phyloP scores from a whole-genome alignment of 2,329 filamentous ascomycete genomes.

The Pseudogymnoascus sp. region DNA sequence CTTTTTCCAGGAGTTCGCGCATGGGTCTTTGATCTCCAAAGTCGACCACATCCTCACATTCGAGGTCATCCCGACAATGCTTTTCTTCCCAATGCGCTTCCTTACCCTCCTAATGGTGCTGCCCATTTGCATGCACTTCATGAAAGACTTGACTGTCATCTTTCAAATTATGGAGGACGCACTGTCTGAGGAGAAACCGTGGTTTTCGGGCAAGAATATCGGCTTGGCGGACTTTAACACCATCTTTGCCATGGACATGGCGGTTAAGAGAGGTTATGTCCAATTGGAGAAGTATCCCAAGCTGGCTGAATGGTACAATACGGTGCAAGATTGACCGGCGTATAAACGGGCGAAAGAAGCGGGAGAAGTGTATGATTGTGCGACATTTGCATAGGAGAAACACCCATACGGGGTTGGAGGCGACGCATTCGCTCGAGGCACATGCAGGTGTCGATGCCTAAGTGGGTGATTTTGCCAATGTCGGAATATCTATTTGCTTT shows the following conservation, averaged over 20 bases:
- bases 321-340: constrained; percentile 14
- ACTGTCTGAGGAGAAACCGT: constrained; percentile 22
- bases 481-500: background rate
- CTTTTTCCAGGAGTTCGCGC: constrained; percentile 24
- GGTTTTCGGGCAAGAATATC: constrained; percentile 16
- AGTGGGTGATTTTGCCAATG: background rate
- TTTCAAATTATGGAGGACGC: constrained; percentile 22
- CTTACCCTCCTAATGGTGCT: constrained; percentile 16
- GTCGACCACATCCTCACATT: constrained; percentile 18
- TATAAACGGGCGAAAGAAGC: constrained; percentile 17
- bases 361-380: constrained; percentile 16
- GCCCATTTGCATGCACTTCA: constrained; percentile 19
- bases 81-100: constrained; percentile 20
- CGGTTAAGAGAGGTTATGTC: constrained; percentile 14
- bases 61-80: constrained; percentile 17
- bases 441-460: background rate
- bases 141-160: constrained; percentile 15
- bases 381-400: background rate
- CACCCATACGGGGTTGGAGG: background rate
- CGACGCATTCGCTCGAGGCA: background rate
- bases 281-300: constrained; percentile 20
- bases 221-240: constrained; percentile 1
- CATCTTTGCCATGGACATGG: background rate
- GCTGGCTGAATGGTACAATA: constrained; percentile 19
- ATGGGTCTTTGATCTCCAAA: constrained; percentile 15